These are phyloP conservation scores for Diutina siamensis DNA, from an alignment of 1,139 yeast species.

Conservation along the genomic window DNA sequence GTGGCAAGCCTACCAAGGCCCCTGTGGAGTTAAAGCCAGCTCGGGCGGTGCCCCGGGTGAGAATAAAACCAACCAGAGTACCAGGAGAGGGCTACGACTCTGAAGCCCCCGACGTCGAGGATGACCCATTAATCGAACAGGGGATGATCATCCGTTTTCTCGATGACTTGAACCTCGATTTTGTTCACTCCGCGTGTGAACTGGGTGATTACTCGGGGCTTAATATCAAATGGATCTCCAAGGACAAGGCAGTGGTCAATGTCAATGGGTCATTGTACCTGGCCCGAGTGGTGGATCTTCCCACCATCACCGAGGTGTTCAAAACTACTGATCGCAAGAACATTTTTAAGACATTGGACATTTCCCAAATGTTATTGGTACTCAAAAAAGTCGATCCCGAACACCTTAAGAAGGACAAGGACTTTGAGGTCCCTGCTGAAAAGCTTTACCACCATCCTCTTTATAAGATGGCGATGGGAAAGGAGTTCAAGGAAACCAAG, in stretches of 20 bases:
- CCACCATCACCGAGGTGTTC: constrained; percentile 78
- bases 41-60: constrained; percentile 43
- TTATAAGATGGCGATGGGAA: constrained; percentile 27
- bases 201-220: constrained; percentile 70
- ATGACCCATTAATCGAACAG: constrained; percentile 85
- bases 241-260: constrained; percentile 61
- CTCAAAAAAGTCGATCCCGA: constrained; percentile 46
- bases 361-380: constrained; percentile 77
- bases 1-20: not conserved
- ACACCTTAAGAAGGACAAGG: constrained; percentile 26
- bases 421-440: constrained; percentile 30
- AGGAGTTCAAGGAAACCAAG: constrained; percentile 28
- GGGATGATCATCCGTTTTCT: constrained; percentile 72
- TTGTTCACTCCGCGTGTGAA: constrained; percentile 68
- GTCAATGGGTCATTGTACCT: constrained; percentile 52
- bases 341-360: constrained; percentile 75
- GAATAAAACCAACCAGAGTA: constrained; percentile 72
- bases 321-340: constrained; percentile 87
- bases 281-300: constrained; percentile 80
- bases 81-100: constrained; percentile 97
- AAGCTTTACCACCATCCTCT: constrained; percentile 34
- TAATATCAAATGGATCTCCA: constrained; percentile 70
- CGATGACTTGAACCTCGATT: constrained; percentile 70
- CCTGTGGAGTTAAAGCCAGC: not conserved
- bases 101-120: constrained; percentile 93